These are phyloP conservation scores for Clitoria ternatea DNA, from an alignment of 306 rosid genomes.

Conservation along the genomic window DNA sequence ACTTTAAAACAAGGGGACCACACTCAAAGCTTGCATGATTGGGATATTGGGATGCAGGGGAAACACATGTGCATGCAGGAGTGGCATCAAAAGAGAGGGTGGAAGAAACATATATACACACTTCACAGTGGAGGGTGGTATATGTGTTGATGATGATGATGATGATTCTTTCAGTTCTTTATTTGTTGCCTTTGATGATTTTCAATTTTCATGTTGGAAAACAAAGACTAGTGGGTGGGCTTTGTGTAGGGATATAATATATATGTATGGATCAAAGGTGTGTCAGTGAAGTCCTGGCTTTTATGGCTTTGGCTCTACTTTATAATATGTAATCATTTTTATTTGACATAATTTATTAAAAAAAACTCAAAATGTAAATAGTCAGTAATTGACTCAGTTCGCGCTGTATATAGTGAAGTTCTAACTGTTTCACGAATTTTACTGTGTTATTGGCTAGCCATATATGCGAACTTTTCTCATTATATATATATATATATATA, in stretches of 20 bases:
- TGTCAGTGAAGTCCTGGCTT: conserved; percentile 32
- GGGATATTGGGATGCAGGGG: conserved; percentile 68
- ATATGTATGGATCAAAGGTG: conserved; percentile 36
- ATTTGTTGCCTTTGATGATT: conserved; percentile 31
- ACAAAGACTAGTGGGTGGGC: conserved; percentile 40
- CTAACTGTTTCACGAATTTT: not conserved
- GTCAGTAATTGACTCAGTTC: not conserved
- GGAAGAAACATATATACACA: conserved; percentile 29
- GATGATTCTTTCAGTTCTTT: conserved; percentile 33
- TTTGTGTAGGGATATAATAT: conserved; percentile 42
- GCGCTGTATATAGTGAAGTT: not conserved
- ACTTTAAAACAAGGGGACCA: conserved; percentile 64
- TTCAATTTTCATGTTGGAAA: conserved; percentile 25
- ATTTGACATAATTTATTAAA: conserved; percentile 24
- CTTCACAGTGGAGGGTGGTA: not conserved
- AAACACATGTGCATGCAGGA: conserved; percentile 73
- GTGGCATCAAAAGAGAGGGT: conserved; percentile 35
- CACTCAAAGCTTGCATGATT: conserved; percentile 72
- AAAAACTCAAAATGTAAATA: conserved; percentile 29
- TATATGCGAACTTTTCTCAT: no score
- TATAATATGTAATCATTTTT: conserved; percentile 31
- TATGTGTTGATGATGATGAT: no score
- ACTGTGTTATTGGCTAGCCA: not conserved
- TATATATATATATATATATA: no score
- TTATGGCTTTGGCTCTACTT: conserved; percentile 38